phyloP scores from a whole-genome alignment of 495 filamentous ascomycete genomes.

The Penicillium robsamsonii region DNA sequence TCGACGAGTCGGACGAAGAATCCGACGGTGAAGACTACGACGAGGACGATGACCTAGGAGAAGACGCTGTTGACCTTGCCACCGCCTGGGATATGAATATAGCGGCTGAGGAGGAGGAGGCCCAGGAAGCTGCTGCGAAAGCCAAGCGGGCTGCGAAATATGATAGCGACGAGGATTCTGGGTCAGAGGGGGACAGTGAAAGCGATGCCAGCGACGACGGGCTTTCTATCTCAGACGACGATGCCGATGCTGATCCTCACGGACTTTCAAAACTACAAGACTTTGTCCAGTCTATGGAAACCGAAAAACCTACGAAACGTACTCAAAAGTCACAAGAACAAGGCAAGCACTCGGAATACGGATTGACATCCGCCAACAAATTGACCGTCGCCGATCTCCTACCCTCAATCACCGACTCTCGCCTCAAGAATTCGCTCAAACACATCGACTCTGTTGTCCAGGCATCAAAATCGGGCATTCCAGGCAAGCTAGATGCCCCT shows the following conservation, averaged over 20 bases:
- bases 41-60: constrained; percentile 64
- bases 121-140: constrained; percentile 32
- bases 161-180: constrained; percentile 34
- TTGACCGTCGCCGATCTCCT: constrained; percentile 79
- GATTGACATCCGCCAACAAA: constrained; percentile 60
- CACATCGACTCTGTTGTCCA: constrained; percentile 51
- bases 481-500: constrained; percentile 78
- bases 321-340: constrained; percentile 48
- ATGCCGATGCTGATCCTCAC: constrained; percentile 53
- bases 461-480: constrained; percentile 47
- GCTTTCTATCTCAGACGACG: constrained; percentile 57
- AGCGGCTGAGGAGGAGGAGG: constrained; percentile 46
- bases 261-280: constrained; percentile 63
- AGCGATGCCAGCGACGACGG: constrained; percentile 52
- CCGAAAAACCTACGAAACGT: constrained; percentile 31
- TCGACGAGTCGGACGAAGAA: constrained; percentile 48
- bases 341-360: constrained; percentile 55
- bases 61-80: constrained; percentile 82
- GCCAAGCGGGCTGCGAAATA: constrained; percentile 32
- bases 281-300: constrained; percentile 67
- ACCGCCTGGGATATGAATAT: constrained; percentile 73
- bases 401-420: constrained; percentile 68
- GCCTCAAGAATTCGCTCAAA: constrained; percentile 76
- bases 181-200: constrained; percentile 42
- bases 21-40: constrained; percentile 48